Evolutionary conservation across 1,284 basidiomycete species (phyloP), one percentile per base, ranked within the genome.

Genomic region (Pascua sp.): DNA sequence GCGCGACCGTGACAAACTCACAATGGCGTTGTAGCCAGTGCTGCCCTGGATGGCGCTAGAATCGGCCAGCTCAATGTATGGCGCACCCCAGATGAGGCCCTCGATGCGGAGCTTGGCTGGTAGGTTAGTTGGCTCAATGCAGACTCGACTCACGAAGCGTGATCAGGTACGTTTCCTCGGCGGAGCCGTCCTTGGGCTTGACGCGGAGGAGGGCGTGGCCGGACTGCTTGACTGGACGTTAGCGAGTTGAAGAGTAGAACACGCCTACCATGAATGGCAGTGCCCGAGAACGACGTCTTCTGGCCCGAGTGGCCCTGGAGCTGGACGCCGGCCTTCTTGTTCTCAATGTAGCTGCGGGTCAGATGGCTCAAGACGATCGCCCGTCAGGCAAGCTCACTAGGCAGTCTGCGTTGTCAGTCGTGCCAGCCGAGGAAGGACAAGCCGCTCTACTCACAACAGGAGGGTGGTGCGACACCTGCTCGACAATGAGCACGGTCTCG

Each of bases 151-250:
- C 46, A 77, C 81, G 95, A 40, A 98, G 83, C 5, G 94, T 97
- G 75, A 98, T 90, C 54, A 98, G 81, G 79, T 90, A 98, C 60
- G 86, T 82, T 71, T 91, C 89, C 60, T 81, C 79, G 39, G 68
- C 71, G 3, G 85, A 85, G 11, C 80, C 79, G 5, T 85, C 80
- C 60, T 67, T 67, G 18, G 86, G 79, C 55, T 82, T 79, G 56
- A 96, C 82, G 12, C 85, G 88, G 44, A 98, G 80, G 37, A 89
- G 78, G 8, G 94, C 94, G 69, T 98, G 95, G 8, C 95, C 95
- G 63, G 97, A 89, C 78, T 98, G 95, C 78, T 91, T 93, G 53
- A 98, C 95, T n/a, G n/a, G n/a, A n/a, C n/a, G n/a, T n/a, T n/a
- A n/a, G n/a, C n/a, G n/a, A n/a, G n/a, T 78, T n/a, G n/a, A n/a